Evolutionary conservation across 805 yeast genomes (phyloP), one percentile per base, ranked within the genome.

Genomic region (Teunomyces barrocoloradensis): DNA sequence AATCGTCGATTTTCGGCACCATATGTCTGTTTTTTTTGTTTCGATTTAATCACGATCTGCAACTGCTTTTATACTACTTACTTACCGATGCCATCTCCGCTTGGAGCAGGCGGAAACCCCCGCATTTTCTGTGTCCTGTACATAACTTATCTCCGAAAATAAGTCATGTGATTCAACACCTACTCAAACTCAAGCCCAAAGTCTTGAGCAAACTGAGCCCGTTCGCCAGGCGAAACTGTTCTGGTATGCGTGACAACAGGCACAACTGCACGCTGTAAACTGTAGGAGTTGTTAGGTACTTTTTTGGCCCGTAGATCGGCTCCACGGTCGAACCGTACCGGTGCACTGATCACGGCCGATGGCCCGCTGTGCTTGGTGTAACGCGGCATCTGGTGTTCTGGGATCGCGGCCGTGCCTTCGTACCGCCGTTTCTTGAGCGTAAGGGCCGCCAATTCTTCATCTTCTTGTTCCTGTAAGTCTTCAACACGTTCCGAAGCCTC

Each of bases 361-460:
- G 15, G 34, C 5, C 17, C 34, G 5, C 18, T 32, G 4, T 13
- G 12, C 18, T 55, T 54, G 6, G 48, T 37, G 40, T 64, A 64
- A 41, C 57, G 58, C 4, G 64, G 68, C 15, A 59, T 48, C 33
- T 47, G 42, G 36, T 53, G 49, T 12, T 48, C 50, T 23, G 40
- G 43, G 4, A 46, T 25, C 6, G 54, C n/a, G 3, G 15, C 42
- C 17, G 40, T 48, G 25, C 46, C 51, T 13, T 60, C 52, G 37
- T 59, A 63, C 37, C 53, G 42, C 34, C 66, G 52, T 44, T 61
- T 59, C 38, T 60, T 61, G 18, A 63, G 37, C 4, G 50, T 52
- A 40, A 64, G 54, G 41, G 52, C 57, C 1, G 57, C 56, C 13
- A 47, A 51, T n/a, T 53, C 56, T 7, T 43, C 48, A 10, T 50